Evolutionary conservation across 208 protist species (phyloP).

Genomic region (Trypanosoma brucei): DNA sequence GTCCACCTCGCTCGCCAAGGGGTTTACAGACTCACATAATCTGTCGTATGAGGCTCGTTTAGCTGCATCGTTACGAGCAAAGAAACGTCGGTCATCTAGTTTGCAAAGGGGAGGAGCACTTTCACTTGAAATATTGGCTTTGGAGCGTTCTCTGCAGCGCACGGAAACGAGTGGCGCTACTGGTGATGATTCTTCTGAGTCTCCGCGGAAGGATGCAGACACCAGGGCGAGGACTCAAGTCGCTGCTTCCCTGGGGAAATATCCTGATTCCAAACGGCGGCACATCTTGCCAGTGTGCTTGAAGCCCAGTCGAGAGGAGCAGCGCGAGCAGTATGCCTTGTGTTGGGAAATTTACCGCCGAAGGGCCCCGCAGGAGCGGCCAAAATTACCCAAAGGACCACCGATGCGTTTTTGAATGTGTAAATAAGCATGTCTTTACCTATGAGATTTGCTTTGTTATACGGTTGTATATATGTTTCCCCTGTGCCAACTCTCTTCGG

Average conservation of each 20-base stretch:
- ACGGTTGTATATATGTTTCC: background rate
- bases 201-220: too few relatives aligned
- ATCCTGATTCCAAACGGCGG: background rate
- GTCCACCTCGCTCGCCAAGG: conserved; percentile 66
- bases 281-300: background rate
- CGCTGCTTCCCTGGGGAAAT: too few relatives aligned
- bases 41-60: conserved; percentile 51
- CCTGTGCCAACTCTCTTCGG: background rate
- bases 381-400: conserved; percentile 11
- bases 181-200: too few relatives aligned
- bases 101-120: background rate
- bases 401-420: conserved; percentile 21
- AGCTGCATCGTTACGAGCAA: conserved; percentile 21
- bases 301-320: background rate
- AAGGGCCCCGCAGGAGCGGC: conserved; percentile 3
- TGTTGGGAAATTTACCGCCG: conserved; percentile 25
- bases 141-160: background rate
- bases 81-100: conserved; percentile 10
- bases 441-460: background rate
- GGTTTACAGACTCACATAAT: conserved; percentile 64
- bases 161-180: too few relatives aligned
- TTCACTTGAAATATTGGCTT: background rate
- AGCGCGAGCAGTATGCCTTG: conserved; percentile 16
- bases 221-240: too few relatives aligned
- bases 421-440: background rate